phyloP scores from a whole-genome alignment of 2,329 filamentous ascomycete genomes.

The Aspergillus brasiliensis region DNA sequence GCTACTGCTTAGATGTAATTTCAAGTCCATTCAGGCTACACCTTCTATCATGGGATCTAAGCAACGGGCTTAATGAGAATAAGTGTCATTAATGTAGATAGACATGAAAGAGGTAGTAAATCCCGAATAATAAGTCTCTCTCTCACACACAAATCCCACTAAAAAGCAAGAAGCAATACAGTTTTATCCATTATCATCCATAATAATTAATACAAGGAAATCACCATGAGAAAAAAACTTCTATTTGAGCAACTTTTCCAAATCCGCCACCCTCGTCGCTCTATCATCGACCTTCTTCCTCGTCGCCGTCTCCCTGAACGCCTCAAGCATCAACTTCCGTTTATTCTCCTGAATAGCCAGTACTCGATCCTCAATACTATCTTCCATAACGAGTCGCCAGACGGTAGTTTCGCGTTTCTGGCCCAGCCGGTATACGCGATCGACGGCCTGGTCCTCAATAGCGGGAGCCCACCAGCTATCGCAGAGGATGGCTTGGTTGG shows the following conservation, averaged over 20 bases:
- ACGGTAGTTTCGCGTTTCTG: conserved; percentile 78
- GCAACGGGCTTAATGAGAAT: too few species aligned
- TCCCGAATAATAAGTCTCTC: too few species aligned
- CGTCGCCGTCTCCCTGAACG: conserved; percentile 73
- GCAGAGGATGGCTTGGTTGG: conserved; percentile 79
- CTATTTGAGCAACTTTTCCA: conserved; percentile 40
- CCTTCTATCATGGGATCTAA: too few species aligned
- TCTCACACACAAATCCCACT: not conserved
- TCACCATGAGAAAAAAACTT: too few species aligned
- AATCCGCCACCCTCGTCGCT: conserved; percentile 55
- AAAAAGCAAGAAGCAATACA: not conserved
- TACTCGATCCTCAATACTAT: conserved; percentile 78
- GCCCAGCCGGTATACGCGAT: conserved; percentile 82
- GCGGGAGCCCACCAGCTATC: conserved; percentile 93
- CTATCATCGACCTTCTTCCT: conserved; percentile 57
- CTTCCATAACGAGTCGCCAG: conserved; percentile 79
- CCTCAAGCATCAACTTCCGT: conserved; percentile 72
- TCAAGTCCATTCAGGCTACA: too few species aligned
- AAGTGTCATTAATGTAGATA: too few species aligned
- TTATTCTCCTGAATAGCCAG: conserved; percentile 78
- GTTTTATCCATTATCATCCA: not conserved
- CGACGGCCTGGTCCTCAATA: conserved; percentile 88
- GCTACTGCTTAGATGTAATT: too few species aligned
- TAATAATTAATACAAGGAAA: not conserved
- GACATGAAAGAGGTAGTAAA: too few species aligned